These are phyloP conservation scores for Podaxis pistillaris DNA, from an alignment of 768 basidiomycete species.

Conservation along the genomic window DNA sequence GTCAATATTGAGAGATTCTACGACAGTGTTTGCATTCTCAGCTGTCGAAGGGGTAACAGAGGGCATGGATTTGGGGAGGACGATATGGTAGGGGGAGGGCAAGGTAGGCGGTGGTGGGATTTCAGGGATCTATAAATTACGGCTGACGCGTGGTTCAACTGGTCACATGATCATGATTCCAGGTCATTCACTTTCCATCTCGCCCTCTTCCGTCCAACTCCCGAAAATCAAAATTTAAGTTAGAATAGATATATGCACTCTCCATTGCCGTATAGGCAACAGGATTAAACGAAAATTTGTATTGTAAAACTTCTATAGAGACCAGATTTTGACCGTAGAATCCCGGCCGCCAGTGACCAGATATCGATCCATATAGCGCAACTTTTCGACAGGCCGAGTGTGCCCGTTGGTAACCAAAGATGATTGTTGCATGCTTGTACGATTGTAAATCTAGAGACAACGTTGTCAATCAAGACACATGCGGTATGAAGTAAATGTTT, in stretches of 20 bases:
- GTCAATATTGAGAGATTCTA: background rate
- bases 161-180: slow-evolving; percentile 2
- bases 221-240: background rate
- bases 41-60: background rate
- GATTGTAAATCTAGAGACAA: slow-evolving; percentile 80
- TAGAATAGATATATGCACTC: background rate
- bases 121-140: slow-evolving; percentile 7
- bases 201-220: background rate
- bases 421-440: slow-evolving; percentile 88
- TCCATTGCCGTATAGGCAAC: background rate
- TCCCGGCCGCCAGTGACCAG: slow-evolving; percentile 89
- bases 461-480: background rate
- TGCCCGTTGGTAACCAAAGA: slow-evolving; percentile 91
- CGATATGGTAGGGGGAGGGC: background rate
- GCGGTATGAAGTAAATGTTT: slow-evolving; percentile 10
- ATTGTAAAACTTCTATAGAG: slow-evolving; percentile 48
- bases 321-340: slow-evolving; percentile 88
- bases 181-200: background rate
- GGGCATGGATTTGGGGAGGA: background rate
- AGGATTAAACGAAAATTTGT: background rate
- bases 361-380: slow-evolving; percentile 97
- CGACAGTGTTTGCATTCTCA: background rate
- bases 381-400: slow-evolving; percentile 77
- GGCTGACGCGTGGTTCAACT: slow-evolving; percentile 14
- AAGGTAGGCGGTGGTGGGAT: no score